Evolutionary conservation across 257 asterid genomes (phyloP).

Genomic region (Salvia rosmarinus): DNA sequence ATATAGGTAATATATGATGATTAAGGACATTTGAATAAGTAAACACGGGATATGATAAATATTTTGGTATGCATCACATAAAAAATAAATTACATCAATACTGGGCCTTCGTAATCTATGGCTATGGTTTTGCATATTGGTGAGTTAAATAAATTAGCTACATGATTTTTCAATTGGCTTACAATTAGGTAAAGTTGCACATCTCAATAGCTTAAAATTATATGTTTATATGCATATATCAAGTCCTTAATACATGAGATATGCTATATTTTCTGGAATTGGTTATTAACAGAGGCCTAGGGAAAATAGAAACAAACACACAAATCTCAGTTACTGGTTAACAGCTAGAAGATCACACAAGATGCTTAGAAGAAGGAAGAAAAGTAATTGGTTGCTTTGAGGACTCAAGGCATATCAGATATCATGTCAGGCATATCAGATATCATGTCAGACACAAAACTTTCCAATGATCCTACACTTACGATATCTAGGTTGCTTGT

Average conservation of each 20-base stretch:
- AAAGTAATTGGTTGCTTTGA: not conserved
- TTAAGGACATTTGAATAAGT: not conserved
- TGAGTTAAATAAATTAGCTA: not conserved
- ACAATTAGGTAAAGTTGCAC: not conserved
- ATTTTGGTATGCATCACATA: not conserved
- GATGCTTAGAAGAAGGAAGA: constrained; percentile 11
- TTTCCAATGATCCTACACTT: not conserved
- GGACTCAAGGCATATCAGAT: not conserved
- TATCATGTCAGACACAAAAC: too few relatives aligned
- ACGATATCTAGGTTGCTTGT: not conserved
- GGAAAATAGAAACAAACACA: not conserved
- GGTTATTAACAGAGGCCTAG: not conserved
- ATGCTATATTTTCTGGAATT: not conserved
- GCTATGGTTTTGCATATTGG: not conserved
- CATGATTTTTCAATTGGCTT: not conserved
- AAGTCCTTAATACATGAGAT: constrained; percentile 7
- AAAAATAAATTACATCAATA: constrained; percentile 2
- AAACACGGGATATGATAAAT: not conserved
- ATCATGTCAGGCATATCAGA: not conserved
- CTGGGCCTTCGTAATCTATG: not conserved
- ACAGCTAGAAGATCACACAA: not conserved
- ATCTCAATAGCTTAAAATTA: not conserved
- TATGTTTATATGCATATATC: not conserved
- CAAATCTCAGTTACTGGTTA: not conserved
- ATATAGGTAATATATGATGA: not conserved